Evolutionary conservation across 768 basidiomycete species (phyloP).

Genomic region (Kwoniella shandongensis): DNA sequence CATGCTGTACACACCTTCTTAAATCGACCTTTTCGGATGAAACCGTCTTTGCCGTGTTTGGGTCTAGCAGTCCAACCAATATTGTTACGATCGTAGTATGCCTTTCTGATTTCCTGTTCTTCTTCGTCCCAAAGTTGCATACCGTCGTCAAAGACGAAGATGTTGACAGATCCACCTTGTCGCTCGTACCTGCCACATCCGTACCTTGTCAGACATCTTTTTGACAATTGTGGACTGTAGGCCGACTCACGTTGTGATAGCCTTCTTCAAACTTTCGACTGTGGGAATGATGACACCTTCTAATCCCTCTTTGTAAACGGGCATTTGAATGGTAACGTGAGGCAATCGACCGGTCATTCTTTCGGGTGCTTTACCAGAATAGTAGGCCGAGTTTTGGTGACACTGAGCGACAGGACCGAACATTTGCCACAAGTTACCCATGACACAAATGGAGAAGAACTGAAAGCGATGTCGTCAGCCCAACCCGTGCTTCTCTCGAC

Average conservation of each 20-base stretch:
- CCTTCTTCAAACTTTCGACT: slow-evolving; percentile 74
- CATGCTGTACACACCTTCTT: slow-evolving; percentile 62
- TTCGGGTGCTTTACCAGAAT: slow-evolving; percentile 46
- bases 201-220: background rate
- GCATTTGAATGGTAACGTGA: slow-evolving; percentile 64
- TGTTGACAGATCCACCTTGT: slow-evolving; percentile 77
- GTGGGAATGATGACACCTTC: slow-evolving; percentile 59
- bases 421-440: slow-evolving; percentile 54
- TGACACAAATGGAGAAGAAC: slow-evolving; percentile 46
- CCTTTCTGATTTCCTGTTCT: slow-evolving; percentile 67
- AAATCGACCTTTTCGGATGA: slow-evolving; percentile 80
- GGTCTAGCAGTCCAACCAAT: slow-evolving; percentile 84
- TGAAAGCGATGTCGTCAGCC: background rate
- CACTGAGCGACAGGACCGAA: slow-evolving; percentile 52
- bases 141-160: slow-evolving; percentile 71
- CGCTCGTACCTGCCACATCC: slow-evolving; percentile 60
- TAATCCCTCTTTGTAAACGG: slow-evolving; percentile 72
- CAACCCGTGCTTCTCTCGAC: background rate
- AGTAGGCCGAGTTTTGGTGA: slow-evolving; percentile 49
- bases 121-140: slow-evolving; percentile 66
- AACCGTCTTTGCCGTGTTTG: slow-evolving; percentile 68
- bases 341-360: slow-evolving; percentile 40
- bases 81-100: slow-evolving; percentile 69
- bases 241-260: slow-evolving; percentile 74
- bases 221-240: background rate